phyloP scores from a whole-genome alignment of 2,329 filamentous ascomycete genomes.

The Didymella arachidicola region DNA sequence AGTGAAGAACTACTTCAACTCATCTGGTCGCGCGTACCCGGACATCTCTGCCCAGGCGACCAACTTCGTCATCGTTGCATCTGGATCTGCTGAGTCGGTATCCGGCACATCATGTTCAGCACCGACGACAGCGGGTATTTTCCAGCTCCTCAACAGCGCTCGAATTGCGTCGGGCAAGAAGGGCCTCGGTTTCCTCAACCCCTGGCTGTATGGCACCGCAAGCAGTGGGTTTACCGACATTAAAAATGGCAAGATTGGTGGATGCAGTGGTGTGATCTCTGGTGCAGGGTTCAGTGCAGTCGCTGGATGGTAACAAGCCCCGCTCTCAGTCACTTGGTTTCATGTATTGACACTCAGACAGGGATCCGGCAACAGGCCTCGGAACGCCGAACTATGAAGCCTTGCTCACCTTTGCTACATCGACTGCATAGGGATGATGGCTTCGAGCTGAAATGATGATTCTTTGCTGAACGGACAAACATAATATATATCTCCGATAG shows the following conservation, averaged over 20 bases:
- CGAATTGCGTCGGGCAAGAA: constrained; percentile 56
- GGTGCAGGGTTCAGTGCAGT: constrained; percentile 29
- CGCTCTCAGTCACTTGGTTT: no score
- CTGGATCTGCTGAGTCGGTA: constrained; percentile 23
- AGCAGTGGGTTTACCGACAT: constrained; percentile 52
- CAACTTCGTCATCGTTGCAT: constrained; percentile 41
- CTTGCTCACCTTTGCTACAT: constrained; percentile 38
- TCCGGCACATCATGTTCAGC: constrained; percentile 34
- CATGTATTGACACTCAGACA: no score
- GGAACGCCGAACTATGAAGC: constrained; percentile 56
- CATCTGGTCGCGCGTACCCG: constrained; percentile 57
- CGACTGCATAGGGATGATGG: constrained; percentile 5
- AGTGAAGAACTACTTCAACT: constrained; percentile 31
- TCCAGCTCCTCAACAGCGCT: constrained; percentile 58
- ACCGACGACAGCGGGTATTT: constrained; percentile 31
- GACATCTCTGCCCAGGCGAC: constrained; percentile 58
- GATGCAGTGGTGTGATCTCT: constrained; percentile 32
- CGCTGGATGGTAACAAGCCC: constrained; percentile 35
- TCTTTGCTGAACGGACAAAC: neutral
- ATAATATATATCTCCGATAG: neutral
- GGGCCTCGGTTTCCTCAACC: constrained; percentile 62
- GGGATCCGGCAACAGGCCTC: constrained; percentile 58
- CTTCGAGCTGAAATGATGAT: neutral
- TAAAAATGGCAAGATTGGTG: constrained; percentile 43
- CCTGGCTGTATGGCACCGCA: constrained; percentile 49